These are phyloP conservation scores for Geotrichum europaeum DNA, from an alignment of 1,139 yeast genomes.

Conservation along the genomic window DNA sequence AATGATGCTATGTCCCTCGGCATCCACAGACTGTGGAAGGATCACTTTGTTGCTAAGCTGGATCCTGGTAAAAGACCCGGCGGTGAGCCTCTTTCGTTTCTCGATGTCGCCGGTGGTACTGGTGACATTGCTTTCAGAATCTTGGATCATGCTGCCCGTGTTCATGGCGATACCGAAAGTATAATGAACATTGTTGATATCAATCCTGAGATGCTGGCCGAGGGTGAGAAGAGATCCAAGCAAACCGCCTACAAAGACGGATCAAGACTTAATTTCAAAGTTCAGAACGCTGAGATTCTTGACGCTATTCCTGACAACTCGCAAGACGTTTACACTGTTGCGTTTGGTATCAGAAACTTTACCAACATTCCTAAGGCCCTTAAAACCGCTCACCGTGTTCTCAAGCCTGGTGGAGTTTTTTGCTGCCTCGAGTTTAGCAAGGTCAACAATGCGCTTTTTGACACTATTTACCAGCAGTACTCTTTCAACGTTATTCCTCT, in stretches of 20 bases:
- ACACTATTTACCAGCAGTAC: slow-evolving; percentile 76
- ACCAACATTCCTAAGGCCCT: slow-evolving; percentile 92
- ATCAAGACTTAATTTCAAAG: slow-evolving; percentile 67
- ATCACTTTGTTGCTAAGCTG: slow-evolving; percentile 75
- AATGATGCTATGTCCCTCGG: slow-evolving; percentile 98
- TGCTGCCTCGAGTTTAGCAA: slow-evolving; percentile 94
- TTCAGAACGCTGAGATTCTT: slow-evolving; percentile 88
- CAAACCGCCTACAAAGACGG: slow-evolving; percentile 42
- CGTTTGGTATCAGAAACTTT: slow-evolving; percentile 95
- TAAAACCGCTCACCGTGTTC: slow-evolving; percentile 86
- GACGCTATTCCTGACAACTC: slow-evolving; percentile 80
- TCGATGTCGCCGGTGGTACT: slow-evolving; percentile 98
- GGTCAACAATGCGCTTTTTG: slow-evolving; percentile 74
- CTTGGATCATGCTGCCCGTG: slow-evolving; percentile 78
- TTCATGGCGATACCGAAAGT: slow-evolving; percentile 67
- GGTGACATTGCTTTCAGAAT: slow-evolving; percentile 97
- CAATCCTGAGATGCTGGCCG: slow-evolving; percentile 90
- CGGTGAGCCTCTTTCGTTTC: slow-evolving; percentile 72
- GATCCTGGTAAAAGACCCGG: slow-evolving; percentile 96
- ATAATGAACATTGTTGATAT: slow-evolving; percentile 92
- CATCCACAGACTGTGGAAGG: slow-evolving; percentile 90
- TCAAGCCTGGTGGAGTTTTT: slow-evolving; percentile 98
- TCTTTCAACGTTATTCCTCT: slow-evolving; percentile 83
- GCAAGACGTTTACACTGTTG: slow-evolving; percentile 91
- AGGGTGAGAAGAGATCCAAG: slow-evolving; percentile 72